A percentile compares a stretch with the other conserved stretches of the same genome.
These are phyloP conservation scores for Aspergillus neoniger DNA, from an alignment of 2,329 filamentous ascomycete genomes.

Conservation along the genomic window DNA sequence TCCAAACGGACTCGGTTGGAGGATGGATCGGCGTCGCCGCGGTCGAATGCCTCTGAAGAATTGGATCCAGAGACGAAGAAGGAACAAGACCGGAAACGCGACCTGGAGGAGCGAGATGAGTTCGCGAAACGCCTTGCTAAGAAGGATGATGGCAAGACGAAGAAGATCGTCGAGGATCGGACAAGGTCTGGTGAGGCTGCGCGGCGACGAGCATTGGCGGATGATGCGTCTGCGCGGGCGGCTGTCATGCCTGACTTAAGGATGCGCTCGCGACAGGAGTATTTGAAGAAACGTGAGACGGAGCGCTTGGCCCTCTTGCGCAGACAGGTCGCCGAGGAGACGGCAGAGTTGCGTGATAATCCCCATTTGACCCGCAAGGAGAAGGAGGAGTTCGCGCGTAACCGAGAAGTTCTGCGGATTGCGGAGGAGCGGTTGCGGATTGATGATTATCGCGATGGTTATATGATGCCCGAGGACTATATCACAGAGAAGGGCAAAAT, in stretches of 20 bases:
- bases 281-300: slow-evolving; percentile 87
- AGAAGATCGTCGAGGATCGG: slow-evolving; percentile 66
- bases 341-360: slow-evolving; percentile 75
- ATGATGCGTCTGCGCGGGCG: slow-evolving; percentile 66
- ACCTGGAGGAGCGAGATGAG: slow-evolving; percentile 74
- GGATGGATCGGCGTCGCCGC: slow-evolving; percentile 47
- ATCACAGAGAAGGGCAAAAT: slow-evolving; percentile 92
- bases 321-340: slow-evolving; percentile 87
- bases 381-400: slow-evolving; percentile 84
- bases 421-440: slow-evolving; percentile 84
- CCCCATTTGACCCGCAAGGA: slow-evolving; percentile 74
- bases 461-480: slow-evolving; percentile 90
- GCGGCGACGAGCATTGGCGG: slow-evolving; percentile 63
- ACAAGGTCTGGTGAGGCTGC: slow-evolving; percentile 60
- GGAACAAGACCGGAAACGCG: slow-evolving; percentile 62
- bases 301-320: slow-evolving; percentile 84
- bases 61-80: slow-evolving; percentile 62
- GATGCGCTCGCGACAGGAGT: slow-evolving; percentile 83
- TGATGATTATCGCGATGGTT: slow-evolving; percentile 89
- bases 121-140: slow-evolving; percentile 74
- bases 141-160: slow-evolving; percentile 70
- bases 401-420: slow-evolving; percentile 76
- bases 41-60: slow-evolving; percentile 44
- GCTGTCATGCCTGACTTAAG: slow-evolving; percentile 79
- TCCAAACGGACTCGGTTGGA: slow-evolving; percentile 71